A percentile compares a stretch with the other conserved stretches of the same genome.
Evolutionary conservation across 345 rosid species (phyloP).

Genomic region (Euphorbia lathyris): DNA sequence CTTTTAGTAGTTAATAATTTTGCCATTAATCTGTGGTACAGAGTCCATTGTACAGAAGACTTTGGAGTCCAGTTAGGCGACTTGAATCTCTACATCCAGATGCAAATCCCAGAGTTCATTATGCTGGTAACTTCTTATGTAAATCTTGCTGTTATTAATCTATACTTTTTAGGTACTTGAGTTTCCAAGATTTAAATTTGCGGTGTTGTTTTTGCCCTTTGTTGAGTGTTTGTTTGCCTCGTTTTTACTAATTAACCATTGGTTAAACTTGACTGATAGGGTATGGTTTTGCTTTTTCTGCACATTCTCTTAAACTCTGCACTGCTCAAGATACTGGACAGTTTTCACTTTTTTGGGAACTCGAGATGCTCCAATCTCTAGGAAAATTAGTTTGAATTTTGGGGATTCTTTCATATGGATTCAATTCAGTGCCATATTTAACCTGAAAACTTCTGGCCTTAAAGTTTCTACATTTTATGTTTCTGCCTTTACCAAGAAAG

Average conservation of each 20-base stretch:
- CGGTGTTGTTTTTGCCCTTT: neutral
- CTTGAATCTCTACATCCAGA: constrained; percentile 75
- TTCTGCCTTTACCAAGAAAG: neutral
- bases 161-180: neutral
- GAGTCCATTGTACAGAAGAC: constrained; percentile 70
- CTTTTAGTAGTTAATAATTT: constrained; percentile 11
- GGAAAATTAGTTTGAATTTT: neutral
- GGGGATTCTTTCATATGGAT: neutral
- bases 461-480: neutral
- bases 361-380: neutral
- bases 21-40: constrained; percentile 31
- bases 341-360: neutral
- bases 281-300: neutral
- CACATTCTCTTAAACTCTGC: neutral
- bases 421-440: neutral
- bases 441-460: neutral
- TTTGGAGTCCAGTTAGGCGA: constrained; percentile 80
- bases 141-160: neutral
- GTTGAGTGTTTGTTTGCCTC: neutral
- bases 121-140: constrained; percentile 52
- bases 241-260: neutral
- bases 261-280: neutral
- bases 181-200: neutral
- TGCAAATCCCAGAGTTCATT: constrained; percentile 77
- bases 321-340: neutral